A percentile compares a stretch with the other conserved stretches of the same genome.
These are phyloP conservation scores for Sclerotinia borealis DNA, from an alignment of 2,329 filamentous ascomycete species.

Conservation along the genomic window DNA sequence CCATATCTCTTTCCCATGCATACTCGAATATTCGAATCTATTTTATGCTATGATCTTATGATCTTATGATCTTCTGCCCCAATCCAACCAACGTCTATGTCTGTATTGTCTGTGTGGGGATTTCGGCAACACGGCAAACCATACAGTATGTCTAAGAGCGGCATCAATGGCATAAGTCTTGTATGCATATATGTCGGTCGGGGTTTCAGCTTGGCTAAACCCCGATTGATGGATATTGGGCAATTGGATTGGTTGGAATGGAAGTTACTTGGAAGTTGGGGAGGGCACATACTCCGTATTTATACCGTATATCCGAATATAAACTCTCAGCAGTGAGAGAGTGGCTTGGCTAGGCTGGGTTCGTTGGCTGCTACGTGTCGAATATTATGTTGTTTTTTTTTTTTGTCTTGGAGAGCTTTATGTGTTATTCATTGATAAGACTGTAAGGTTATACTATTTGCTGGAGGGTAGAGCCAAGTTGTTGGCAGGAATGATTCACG, in stretches of 20 bases:
- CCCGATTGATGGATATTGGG: not conserved
- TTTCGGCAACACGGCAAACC: not conserved
- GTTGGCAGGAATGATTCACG: too few relatives aligned
- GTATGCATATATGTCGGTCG: not conserved
- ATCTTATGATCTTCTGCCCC: not conserved
- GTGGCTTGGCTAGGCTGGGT: not conserved
- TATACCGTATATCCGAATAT: too few relatives aligned
- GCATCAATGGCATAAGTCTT: not conserved
- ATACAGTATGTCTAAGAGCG: not conserved
- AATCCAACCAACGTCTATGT: too few relatives aligned
- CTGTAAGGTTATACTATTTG: too few relatives aligned
- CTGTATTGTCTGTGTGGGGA: not conserved
- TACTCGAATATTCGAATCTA: not conserved
- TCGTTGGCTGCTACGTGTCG: constrained; percentile 3
- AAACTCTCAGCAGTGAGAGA: not conserved
- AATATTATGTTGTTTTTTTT: not conserved
- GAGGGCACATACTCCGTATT: not conserved
- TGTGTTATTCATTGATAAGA: too few relatives aligned
- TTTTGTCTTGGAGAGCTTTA: not conserved
- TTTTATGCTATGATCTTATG: not conserved
- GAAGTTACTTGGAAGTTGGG: not conserved
- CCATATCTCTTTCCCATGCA: not conserved
- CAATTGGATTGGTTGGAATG: not conserved
- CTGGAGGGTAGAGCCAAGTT: too few relatives aligned
- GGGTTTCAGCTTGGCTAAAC: not conserved